A percentile compares a stretch with the other conserved stretches of the same genome.
These are phyloP conservation scores for Parachaetomium inaequale DNA, from an alignment of 495 filamentous ascomycete genomes.

Conservation along the genomic window DNA sequence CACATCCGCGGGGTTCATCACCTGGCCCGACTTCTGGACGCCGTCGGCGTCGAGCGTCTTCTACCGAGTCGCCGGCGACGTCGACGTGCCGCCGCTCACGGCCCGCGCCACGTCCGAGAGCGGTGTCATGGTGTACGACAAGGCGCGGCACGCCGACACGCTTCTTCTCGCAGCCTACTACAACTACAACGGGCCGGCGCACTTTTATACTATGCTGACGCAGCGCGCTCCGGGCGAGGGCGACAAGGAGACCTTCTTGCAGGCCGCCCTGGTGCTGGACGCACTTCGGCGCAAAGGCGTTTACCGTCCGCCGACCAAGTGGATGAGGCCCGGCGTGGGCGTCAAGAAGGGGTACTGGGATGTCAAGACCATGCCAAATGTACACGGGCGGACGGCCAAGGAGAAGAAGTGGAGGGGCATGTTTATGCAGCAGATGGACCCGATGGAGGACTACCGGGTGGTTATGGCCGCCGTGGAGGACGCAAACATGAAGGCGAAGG, in stretches of 20 bases:
- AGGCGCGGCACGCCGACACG: constrained; percentile 49
- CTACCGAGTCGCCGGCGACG: constrained; percentile 49
- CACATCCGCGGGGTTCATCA: constrained; percentile 50
- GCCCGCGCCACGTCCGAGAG: constrained; percentile 49
- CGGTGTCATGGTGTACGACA: constrained; percentile 55
- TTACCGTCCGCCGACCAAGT: constrained; percentile 13
- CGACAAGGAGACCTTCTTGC: constrained; percentile 63
- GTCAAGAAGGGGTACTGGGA: constrained; percentile 43
- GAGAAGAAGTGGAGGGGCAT: constrained; percentile 17
- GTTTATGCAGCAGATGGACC: constrained; percentile 31
- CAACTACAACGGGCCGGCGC: constrained; percentile 56
- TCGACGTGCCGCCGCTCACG: constrained; percentile 34
- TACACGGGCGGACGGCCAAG: constrained; percentile 18
- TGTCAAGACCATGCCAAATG: constrained; percentile 33
- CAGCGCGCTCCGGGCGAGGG: constrained; percentile 57
- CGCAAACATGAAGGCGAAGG: too few relatives aligned
- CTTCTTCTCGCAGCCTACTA: constrained; percentile 60
- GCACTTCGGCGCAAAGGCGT: constrained; percentile 24
- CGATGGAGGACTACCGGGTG: constrained; percentile 25
- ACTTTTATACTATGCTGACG: constrained; percentile 57
- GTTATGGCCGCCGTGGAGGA: constrained; percentile 18
- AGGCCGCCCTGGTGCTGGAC: constrained; percentile 50
- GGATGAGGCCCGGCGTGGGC: constrained; percentile 13
- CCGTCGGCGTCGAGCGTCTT: constrained; percentile 50
- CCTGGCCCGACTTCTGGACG: constrained; percentile 62